Evolutionary conservation across 805 yeast genomes (phyloP), one percentile per base, ranked within the genome.

Genomic region (Metschnikowia corniflorae): DNA sequence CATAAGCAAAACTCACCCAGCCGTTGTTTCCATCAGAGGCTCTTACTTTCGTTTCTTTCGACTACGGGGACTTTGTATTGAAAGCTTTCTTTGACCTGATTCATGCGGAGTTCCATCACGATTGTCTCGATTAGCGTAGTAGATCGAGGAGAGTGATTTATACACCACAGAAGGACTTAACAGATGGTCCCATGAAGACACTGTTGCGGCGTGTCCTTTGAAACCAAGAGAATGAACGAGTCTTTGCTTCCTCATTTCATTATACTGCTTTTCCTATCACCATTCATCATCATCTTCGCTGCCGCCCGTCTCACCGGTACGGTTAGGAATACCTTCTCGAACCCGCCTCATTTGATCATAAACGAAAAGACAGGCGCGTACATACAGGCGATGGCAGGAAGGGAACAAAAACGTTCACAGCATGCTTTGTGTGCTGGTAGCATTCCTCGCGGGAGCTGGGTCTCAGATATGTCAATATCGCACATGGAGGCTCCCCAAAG

Each of bases 311-410:
- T 69, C 2, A 46, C 53, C 0, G 61, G 69, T 23, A 79, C 78
- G 42, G 16, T 70, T 3, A 47, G 58, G 29, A 77, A 75, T 49
- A 61, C 82, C 16, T 31, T 45, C 2, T 40, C 42, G 6, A 81
- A 83, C 46, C 58, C 68, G 39, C 74, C 86, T 0, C 71, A 86
- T 0, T 51, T 86, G 9, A 89, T 82, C 44, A 79, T 75, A 23
- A 52, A 58, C 68, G 12, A 37, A 34, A 17, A 51, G 51, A 35
- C 62, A 58, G 36, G 43, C 61, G 21, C 61, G 61, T 27, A 53
- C 60, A 19, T 57, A 65, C 35, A 33, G 51, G 9, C 50, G 60
- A 29, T 61, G 56, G 55, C 39, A 51, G 25, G 41, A 15, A 32
- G 33, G 28, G 29, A 24, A 15, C 26, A 16, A 13, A 10, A 13